These are phyloP conservation scores for Phytophthora meadii DNA, from an alignment of 352 stramenopile genomes.

Conservation along the genomic window DNA sequence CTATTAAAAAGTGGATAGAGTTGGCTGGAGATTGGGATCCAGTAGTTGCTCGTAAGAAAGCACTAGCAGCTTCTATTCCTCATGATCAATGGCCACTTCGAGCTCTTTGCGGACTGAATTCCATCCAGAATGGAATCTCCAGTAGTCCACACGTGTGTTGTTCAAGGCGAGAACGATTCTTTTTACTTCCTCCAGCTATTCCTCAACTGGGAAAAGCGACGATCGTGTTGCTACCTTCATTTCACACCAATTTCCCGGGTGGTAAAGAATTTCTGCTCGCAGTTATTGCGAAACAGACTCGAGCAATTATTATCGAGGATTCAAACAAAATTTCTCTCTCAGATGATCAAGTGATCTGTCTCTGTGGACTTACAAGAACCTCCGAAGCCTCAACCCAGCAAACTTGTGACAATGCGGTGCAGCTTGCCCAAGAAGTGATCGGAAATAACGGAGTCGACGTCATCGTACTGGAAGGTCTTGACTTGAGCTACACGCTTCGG, in stretches of 20 bases:
- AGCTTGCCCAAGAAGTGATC: constrained; percentile 16
- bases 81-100: constrained; percentile 67
- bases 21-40: constrained; percentile 74
- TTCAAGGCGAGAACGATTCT: constrained; percentile 63
- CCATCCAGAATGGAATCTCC: constrained; percentile 70
- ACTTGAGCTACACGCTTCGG: constrained; percentile 47
- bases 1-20: constrained; percentile 37
- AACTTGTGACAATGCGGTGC: constrained; percentile 15
- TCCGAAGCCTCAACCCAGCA: constrained; percentile 11
- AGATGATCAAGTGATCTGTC: constrained; percentile 17
- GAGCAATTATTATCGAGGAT: constrained; percentile 37
- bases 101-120: constrained; percentile 73
- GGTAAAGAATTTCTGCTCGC: constrained; percentile 34
- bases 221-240: constrained; percentile 47
- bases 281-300: constrained; percentile 31
- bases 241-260: constrained; percentile 35
- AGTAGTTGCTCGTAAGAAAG: constrained; percentile 46
- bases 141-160: constrained; percentile 62
- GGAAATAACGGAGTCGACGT: constrained; percentile 29
- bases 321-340: constrained; percentile 11
- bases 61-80: constrained; percentile 38
- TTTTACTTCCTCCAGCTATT: constrained; percentile 56
- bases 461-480: constrained; percentile 51
- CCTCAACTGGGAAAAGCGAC: constrained; percentile 43
- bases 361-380: constrained; percentile 25